Evolutionary conservation across 306 rosid species (phyloP).

Genomic region (Lupinus albus): DNA sequence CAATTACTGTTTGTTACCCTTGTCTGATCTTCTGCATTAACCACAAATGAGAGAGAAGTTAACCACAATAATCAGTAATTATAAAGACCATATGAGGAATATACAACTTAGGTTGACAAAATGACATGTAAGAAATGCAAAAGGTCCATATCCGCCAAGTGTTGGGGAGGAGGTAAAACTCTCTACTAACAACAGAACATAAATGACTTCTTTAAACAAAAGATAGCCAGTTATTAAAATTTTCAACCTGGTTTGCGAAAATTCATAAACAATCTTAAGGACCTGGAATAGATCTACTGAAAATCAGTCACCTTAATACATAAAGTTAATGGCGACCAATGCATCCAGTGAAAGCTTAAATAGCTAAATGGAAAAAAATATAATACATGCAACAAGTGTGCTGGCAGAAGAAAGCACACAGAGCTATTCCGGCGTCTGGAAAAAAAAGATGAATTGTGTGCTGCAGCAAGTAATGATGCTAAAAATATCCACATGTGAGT

Average conservation of each 20-base stretch:
- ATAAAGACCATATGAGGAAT: not conserved
- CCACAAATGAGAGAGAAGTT: conserved; percentile 28
- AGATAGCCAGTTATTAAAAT: not conserved
- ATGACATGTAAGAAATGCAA: conserved; percentile 2
- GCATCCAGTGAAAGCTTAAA: not conserved
- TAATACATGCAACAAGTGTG: not conserved
- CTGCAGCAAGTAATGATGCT: not conserved
- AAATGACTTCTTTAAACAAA: not conserved
- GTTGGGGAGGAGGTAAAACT: conserved; percentile 20
- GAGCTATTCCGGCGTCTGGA: not conserved
- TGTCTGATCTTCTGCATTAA: conserved; percentile 58
- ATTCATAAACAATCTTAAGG: not conserved
- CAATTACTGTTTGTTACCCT: conserved; percentile 45
- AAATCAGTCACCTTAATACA: conserved; percentile 1
- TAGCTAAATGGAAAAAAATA: not conserved
- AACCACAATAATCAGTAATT: conserved; percentile 19
- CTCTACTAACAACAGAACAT: not conserved
- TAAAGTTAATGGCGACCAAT: not conserved
- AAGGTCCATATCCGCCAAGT: not conserved
- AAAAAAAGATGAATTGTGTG: not conserved
- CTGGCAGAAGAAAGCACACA: conserved; percentile 1
- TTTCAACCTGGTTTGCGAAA: not conserved
- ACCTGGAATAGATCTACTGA: not conserved
- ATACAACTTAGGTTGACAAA: conserved; percentile 3
- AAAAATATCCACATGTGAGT: not conserved